Evolutionary conservation across 148 eudicot species (phyloP), one percentile per base, ranked within the genome.

Genomic region (Salicornia ramosissima): DNA sequence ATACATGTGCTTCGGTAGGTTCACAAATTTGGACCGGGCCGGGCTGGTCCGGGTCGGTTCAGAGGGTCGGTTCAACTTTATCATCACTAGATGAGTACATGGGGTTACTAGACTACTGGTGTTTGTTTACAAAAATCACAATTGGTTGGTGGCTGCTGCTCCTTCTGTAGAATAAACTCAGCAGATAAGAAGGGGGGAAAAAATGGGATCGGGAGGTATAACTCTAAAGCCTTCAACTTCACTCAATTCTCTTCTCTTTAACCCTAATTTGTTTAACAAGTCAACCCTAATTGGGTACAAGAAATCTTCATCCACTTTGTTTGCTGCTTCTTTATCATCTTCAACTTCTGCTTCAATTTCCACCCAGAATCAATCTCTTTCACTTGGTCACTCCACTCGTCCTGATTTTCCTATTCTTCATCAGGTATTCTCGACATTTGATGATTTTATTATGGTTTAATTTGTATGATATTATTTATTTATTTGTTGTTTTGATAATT

Each of bases 381-480:
- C 97, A n/a, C 89, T 91, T 56, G 97, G 96, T 4, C 85, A 86
- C 69, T 65, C 74, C 39, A 83, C 92, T 67, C 85, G 92, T 24
- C 87, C 96, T 60, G 84, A 89, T 77, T 91, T 91, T 62, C 92
- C 96, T 34, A 89, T 91, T 45, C 97, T 91, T 49, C 90, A 86
- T 77, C 97, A 89, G 90, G 97, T 80, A 52, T 24, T 62, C 26
- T 68, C 24, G 14, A 28, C 7, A 15, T 67, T 73, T 51, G 29
- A 10, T 29, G 13, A 0, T 28, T 49, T 6, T 58, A 6, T 43
- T 15, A 3, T 19, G 5, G 40, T 22, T 8, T 55, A 33, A 25
- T 49, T 29, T 21, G n/a, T 53, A 1, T 6, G 19, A 13, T 22
- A n/a, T 53, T 6, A n/a, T 10, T 22, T 1, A 8, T 9, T 53